A percentile compares a stretch with the other conserved stretches of the same genome.
Conservation (phyloP, 2,329 filamentous ascomycete genomes). For the Scolecobasidium constrictum region DNA sequence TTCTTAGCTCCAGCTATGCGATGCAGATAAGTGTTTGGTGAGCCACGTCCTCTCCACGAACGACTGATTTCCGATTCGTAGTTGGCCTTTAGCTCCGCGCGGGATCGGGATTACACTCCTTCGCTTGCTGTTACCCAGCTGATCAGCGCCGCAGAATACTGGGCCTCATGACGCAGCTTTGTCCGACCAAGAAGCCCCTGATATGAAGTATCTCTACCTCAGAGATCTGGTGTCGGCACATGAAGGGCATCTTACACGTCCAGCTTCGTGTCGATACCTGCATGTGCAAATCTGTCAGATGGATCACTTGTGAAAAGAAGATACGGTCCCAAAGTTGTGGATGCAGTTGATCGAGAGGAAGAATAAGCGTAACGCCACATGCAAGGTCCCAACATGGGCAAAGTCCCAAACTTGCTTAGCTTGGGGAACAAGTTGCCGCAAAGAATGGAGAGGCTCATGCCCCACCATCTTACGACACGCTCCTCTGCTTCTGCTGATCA, state of each 20-base stretch:
- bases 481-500: background rate
- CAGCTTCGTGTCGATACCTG: too few species aligned
- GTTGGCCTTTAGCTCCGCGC: too few species aligned
- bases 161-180: background rate
- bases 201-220: background rate
- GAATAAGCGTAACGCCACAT: background rate
- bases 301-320: too few species aligned
- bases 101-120: too few species aligned
- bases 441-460: background rate
- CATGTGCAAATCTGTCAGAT: too few species aligned
- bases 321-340: background rate
- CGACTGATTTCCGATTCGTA: too few species aligned
- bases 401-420: background rate
- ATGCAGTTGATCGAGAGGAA: background rate
- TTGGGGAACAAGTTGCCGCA: background rate
- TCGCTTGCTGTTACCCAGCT: background rate
- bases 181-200: background rate
- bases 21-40: too few species aligned
- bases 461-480: background rate
- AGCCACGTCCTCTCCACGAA: too few species aligned
- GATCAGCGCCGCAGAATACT: background rate
- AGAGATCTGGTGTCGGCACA: background rate
- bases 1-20: too few species aligned
- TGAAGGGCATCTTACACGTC: too few species aligned
- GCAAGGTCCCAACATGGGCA: background rate